phyloP scores from a whole-genome alignment of 306 rosid genomes.

The Dalbergia oliveri region DNA sequence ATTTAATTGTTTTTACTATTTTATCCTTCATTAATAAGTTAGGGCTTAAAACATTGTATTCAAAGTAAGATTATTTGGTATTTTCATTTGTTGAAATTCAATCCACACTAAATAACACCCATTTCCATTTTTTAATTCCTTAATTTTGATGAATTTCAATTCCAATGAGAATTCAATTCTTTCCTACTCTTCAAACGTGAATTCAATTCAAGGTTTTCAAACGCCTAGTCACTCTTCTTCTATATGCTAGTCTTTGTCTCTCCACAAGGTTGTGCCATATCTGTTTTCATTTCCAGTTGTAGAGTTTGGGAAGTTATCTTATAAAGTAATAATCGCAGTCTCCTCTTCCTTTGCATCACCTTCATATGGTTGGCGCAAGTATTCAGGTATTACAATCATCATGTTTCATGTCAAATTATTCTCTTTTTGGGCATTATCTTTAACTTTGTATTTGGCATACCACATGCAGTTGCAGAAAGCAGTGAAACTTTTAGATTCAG shows the following conservation, averaged over 20 bases:
- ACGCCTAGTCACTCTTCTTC: constrained; percentile 7
- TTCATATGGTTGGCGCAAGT: constrained; percentile 88
- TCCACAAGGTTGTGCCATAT: constrained; percentile 11
- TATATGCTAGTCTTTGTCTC: constrained; percentile 1
- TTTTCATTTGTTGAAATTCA: no score
- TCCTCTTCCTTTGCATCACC: constrained; percentile 93
- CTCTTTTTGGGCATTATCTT: constrained; percentile 37
- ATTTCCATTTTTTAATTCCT: no score
- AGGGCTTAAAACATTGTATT: no score
- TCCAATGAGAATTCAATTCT: no score
- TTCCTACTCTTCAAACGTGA: no score
- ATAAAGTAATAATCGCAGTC: constrained; percentile 61
- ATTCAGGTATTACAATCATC: constrained; percentile 66
- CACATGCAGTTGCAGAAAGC: constrained; percentile 85
- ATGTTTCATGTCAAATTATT: constrained; percentile 13
- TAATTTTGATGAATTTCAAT: no score
- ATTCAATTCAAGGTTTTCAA: no score
- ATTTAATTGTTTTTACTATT: no score
- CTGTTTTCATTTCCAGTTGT: constrained; percentile 28
- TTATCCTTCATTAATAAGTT: no score
- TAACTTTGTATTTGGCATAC: constrained; percentile 40
- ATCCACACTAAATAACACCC: no score
- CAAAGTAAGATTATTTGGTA: no score
- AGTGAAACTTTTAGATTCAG: constrained; percentile 87
- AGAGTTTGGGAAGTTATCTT: constrained; percentile 41